Conservation (phyloP, 441 rosid genomes). For the Erodium texanum region DNA sequence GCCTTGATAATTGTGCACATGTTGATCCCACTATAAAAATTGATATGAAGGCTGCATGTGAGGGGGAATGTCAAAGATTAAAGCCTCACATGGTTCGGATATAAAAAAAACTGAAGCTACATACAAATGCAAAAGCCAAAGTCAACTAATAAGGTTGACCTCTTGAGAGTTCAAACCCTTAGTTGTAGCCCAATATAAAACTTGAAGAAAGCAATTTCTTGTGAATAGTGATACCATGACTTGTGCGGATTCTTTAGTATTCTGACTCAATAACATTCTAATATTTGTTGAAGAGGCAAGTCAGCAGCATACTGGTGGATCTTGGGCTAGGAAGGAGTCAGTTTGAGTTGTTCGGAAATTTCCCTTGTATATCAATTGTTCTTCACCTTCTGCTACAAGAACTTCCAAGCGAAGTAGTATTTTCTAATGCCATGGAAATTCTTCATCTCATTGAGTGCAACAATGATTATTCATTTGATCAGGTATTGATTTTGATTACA, state of each 20-base stretch:
- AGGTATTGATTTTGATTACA: constrained; percentile 36
- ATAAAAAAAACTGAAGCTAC: background rate
- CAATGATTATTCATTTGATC: constrained; percentile 59
- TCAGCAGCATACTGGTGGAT: constrained; percentile 42
- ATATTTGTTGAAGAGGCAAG: constrained; percentile 38
- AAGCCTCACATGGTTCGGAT: background rate
- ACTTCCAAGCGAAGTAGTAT: constrained; percentile 61
- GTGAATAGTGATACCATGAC: constrained; percentile 7
- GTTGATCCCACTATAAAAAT: background rate
- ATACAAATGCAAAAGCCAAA: background rate
- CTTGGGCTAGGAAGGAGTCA: constrained; percentile 61
- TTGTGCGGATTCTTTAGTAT: constrained; percentile 7
- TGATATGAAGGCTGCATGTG: background rate
- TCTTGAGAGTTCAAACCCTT: no score
- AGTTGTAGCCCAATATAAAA: no score
- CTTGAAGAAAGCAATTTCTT: background rate
- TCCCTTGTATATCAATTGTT: constrained; percentile 55
- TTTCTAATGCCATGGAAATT: constrained; percentile 50
- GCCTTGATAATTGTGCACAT: background rate
- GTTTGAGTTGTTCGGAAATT: constrained; percentile 30
- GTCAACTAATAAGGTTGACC: background rate
- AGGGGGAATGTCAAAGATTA: background rate
- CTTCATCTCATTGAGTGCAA: constrained; percentile 59
- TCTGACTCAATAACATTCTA: constrained; percentile 11
- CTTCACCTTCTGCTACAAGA: constrained; percentile 72